Evolutionary conservation across 2,329 filamentous ascomycete species (phyloP), one percentile per base, ranked within the genome.

Genomic region (Didymella arachidicola): DNA sequence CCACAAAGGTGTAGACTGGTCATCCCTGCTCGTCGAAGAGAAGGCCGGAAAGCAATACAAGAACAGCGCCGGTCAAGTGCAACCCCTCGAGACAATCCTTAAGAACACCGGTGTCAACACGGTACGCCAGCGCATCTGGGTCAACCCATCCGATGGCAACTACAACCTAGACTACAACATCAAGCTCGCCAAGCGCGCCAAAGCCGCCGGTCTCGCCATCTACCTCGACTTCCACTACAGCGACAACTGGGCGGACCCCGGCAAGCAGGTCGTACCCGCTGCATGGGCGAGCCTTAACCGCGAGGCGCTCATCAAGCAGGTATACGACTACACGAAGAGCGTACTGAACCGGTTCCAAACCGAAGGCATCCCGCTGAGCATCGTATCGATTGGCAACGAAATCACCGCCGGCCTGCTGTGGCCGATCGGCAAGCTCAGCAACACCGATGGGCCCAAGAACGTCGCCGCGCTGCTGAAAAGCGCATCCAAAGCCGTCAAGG

Each of bases 361-460:
- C 0, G 82, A 83, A 16, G 81, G 81, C 3, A 79, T 90, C 22
- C 74, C 80, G 3, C 83, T 89, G 0, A 78, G 80, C 2, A 86
- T 92, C 48, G 83, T 92, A 48, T 88, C 86, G 16, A 88, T 92
- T 63, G 89, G 89, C 25, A 92, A 92, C 68, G 89, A 92, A 71
- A 91, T 92, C 72, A 84, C 85, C 0, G 77, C 80, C 1, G 89
- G 89, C 0, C 78, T 92, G 30, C 82, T 92, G 42, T 90, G 86
- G 80, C 88, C 89, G 0, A 82, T 86, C 0, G 89, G 89, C 14
- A 77, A 78, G 14, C 83, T 84, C 8, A 77, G 75, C 32, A 83
- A 81, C 53, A 83, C 82, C 62, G 65, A 66, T 25, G 72, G 71
- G 16, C 69, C 70, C 7, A 78, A 79, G 64, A 90, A 89, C 72